A percentile compares a stretch with the other conserved stretches of the same genome.
These are phyloP conservation scores for Austroboletus novae-zelandiae DNA, from an alignment of 1,284 basidiomycete genomes.

Conservation along the genomic window DNA sequence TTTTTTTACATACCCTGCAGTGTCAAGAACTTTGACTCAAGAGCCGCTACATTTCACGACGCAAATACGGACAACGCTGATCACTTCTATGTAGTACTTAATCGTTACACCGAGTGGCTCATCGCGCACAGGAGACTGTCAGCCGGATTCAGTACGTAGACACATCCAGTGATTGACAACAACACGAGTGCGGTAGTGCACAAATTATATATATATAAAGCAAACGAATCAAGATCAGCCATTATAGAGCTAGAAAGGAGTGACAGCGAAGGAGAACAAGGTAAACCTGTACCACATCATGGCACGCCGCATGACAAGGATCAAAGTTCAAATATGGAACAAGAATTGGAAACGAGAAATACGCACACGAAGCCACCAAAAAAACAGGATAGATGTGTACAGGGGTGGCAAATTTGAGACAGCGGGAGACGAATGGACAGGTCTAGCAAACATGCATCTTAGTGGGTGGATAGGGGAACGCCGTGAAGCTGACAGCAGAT, in stretches of 20 bases:
- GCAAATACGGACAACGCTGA: too few relatives aligned
- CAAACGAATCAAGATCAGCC: slow-evolving; percentile 1
- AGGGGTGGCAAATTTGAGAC: slow-evolving; percentile 1
- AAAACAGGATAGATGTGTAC: slow-evolving; percentile 12
- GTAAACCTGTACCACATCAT: slow-evolving; percentile 22
- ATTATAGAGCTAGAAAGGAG: slow-evolving; percentile 19
- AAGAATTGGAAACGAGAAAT: slow-evolving; percentile 8
- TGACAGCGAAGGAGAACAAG: slow-evolving; percentile 8
- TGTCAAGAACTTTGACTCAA: too few relatives aligned
- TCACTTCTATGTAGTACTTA: too few relatives aligned
- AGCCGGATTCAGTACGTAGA: neutral
- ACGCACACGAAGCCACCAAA: slow-evolving; percentile 11
- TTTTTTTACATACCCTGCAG: too few relatives aligned
- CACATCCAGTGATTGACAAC: slow-evolving; percentile 1
- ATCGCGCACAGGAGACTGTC: too few relatives aligned
- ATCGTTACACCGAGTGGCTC: too few relatives aligned
- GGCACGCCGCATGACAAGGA: slow-evolving; percentile 6
- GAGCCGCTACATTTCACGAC: too few relatives aligned
- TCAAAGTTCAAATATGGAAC: slow-evolving; percentile 5
- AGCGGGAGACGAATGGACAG: neutral
- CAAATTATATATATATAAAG: slow-evolving; percentile 9
- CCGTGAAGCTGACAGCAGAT: slow-evolving; percentile 26
- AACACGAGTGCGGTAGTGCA: slow-evolving; percentile 12
- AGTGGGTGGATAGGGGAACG: slow-evolving; percentile 31
- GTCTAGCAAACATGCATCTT: slow-evolving; percentile 11